These are phyloP conservation scores for Lachnellula willkommii DNA, from an alignment of 2,329 filamentous ascomycete species.

Conservation along the genomic window DNA sequence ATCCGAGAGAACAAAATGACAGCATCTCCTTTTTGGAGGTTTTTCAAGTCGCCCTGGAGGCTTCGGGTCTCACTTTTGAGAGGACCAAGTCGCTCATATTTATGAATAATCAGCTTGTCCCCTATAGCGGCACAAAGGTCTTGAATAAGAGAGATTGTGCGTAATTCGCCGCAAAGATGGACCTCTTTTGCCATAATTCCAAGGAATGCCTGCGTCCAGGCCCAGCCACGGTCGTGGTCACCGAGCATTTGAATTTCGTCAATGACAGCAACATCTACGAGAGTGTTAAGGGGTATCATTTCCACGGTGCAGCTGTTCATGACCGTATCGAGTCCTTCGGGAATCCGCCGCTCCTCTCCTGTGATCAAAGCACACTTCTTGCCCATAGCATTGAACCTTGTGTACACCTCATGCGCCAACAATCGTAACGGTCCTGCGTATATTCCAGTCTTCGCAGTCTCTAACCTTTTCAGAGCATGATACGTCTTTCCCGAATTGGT, in stretches of 20 bases:
- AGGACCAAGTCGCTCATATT: slow-evolving; percentile 77
- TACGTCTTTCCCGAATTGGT: slow-evolving; percentile 99
- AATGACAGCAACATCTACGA: slow-evolving; percentile 82
- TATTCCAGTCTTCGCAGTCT: slow-evolving; percentile 68
- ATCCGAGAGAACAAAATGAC: slow-evolving; percentile 82
- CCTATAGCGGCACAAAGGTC: slow-evolving; percentile 73
- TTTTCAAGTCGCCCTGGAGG: slow-evolving; percentile 56
- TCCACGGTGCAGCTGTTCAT: slow-evolving; percentile 91
- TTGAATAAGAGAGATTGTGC: slow-evolving; percentile 72
- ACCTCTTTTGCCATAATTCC: slow-evolving; percentile 84
- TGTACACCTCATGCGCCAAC: slow-evolving; percentile 90
- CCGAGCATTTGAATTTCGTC: slow-evolving; percentile 99
- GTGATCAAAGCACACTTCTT: slow-evolving; percentile 76
- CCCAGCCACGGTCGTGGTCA: slow-evolving; percentile 74
- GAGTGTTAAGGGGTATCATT: slow-evolving; percentile 56
- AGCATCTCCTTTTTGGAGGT: slow-evolving; percentile 82
- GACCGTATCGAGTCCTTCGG: slow-evolving; percentile 50
- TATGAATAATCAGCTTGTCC: slow-evolving; percentile 75
- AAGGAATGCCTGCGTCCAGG: slow-evolving; percentile 87
- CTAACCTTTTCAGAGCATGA: slow-evolving; percentile 78
- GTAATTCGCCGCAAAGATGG: slow-evolving; percentile 87
- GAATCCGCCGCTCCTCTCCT: slow-evolving; percentile 78
- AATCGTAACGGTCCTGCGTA: slow-evolving; percentile 88
- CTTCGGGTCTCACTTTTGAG: slow-evolving; percentile 61
- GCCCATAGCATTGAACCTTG: slow-evolving; percentile 74